Conservation (phyloP, 2,329 filamentous ascomycete genomes). For the Samsoniella hepiali region DNA sequence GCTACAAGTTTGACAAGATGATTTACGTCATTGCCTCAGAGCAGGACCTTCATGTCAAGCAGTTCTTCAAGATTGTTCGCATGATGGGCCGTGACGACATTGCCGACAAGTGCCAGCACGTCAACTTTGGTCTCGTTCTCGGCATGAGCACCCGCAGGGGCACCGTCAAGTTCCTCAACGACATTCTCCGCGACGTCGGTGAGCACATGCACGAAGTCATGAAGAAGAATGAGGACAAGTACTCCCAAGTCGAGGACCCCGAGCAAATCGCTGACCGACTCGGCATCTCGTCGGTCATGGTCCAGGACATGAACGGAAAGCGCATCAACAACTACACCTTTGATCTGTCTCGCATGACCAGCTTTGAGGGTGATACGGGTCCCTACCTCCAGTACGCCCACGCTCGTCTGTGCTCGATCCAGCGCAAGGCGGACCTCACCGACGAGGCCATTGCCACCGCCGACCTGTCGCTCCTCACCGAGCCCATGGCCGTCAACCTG, state of each 20-base stretch:
- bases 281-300: conserved; percentile 81
- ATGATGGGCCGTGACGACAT: conserved; percentile 68
- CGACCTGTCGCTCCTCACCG: conserved; percentile 65
- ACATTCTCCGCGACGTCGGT: conserved; percentile 73
- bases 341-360: conserved; percentile 78
- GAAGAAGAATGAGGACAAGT: conserved; percentile 86
- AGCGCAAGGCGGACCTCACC: conserved; percentile 52
- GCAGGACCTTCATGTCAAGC: conserved; percentile 69
- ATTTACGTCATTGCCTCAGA: conserved; percentile 73
- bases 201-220: conserved; percentile 99
- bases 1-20: conserved; percentile 72
- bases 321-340: conserved; percentile 67
- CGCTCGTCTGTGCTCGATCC: conserved; percentile 65
- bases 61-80: conserved; percentile 74
- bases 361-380: conserved; percentile 81
- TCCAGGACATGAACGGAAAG: conserved; percentile 97
- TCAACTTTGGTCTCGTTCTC: conserved; percentile 71
- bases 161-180: conserved; percentile 65
- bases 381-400: conserved; percentile 84
- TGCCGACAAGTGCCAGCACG: conserved; percentile 64
- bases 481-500: conserved; percentile 69
- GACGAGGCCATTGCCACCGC: conserved; percentile 59
- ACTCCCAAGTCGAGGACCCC: conserved; percentile 82
- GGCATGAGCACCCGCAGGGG: conserved; percentile 70
- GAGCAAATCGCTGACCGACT: conserved; percentile 79